A percentile compares a stretch with the other conserved stretches of the same genome.
Evolutionary conservation across 2,329 filamentous ascomycete genomes (phyloP).

Genomic region (Gyromitra esculenta): DNA sequence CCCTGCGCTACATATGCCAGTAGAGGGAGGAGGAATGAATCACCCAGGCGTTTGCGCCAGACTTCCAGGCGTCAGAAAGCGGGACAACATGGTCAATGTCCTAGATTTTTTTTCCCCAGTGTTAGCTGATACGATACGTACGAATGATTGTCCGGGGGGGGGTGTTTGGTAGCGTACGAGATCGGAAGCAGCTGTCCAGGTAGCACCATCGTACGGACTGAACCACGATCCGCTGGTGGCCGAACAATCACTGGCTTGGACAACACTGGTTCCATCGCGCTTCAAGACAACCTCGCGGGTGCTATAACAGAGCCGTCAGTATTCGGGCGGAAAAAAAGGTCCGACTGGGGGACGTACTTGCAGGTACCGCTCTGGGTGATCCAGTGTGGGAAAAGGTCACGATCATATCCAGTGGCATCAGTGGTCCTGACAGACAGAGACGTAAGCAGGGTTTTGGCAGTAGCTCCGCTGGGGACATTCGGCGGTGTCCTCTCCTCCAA

Average conservation of each 20-base stretch:
- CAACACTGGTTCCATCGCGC: conserved; percentile 75
- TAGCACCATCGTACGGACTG: conserved; percentile 77
- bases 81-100: conserved; percentile 89
- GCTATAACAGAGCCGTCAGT: conserved; percentile 45
- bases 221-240: conserved; percentile 74
- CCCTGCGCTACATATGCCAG: too few species aligned
- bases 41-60: conserved; percentile 44
- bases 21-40: not conserved
- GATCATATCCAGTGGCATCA: conserved; percentile 69
- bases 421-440: conserved; percentile 68
- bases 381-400: conserved; percentile 78
- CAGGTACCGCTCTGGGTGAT: conserved; percentile 72
- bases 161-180: conserved; percentile 62
- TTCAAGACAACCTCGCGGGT: conserved; percentile 77
- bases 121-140: not conserved
- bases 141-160: not conserved
- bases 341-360: conserved; percentile 62
- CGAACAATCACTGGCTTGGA: conserved; percentile 67
- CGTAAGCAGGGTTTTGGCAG: conserved; percentile 69
- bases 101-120: conserved; percentile 6
- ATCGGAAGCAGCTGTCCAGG: conserved; percentile 74
- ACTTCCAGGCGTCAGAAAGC: conserved; percentile 80
- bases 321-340: too few species aligned
- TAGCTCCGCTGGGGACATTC: conserved; percentile 70
- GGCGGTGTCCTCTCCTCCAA: conserved; percentile 64